phyloP scores from a whole-genome alignment of 805 yeast species.

The Metschnikowia arizonensis region DNA sequence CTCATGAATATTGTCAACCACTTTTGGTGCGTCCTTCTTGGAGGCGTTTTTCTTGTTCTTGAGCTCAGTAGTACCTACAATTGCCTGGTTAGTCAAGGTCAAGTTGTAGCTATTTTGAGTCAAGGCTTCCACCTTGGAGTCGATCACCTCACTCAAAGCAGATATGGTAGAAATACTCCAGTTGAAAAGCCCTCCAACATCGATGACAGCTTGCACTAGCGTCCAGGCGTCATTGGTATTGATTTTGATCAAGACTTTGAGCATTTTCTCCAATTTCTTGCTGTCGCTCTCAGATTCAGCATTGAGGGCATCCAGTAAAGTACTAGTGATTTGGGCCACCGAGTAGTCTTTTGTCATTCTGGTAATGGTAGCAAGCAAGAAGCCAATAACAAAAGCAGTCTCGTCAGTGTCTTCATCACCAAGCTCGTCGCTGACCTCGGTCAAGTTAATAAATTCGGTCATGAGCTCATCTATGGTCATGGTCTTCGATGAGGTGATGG shows the following conservation, averaged over 20 bases:
- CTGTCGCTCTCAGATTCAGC: constrained; percentile 22
- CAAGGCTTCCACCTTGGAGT: constrained; percentile 43
- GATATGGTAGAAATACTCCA: constrained; percentile 52
- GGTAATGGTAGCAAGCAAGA: constrained; percentile 33
- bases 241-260: constrained; percentile 30
- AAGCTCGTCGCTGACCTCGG: constrained; percentile 20
- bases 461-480: constrained; percentile 62
- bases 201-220: constrained; percentile 61
- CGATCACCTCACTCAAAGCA: constrained; percentile 43
- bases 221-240: constrained; percentile 53
- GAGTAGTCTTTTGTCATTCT: constrained; percentile 67
- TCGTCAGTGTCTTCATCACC: constrained; percentile 10
- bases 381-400: constrained; percentile 13
- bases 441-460: constrained; percentile 48
- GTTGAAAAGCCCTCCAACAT: constrained; percentile 68
- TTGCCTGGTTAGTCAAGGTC: constrained; percentile 45
- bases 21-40: constrained; percentile 17
- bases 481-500: constrained; percentile 73
- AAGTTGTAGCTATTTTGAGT: constrained; percentile 41
- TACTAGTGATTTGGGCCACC: constrained; percentile 51
- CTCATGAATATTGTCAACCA: constrained; percentile 26
- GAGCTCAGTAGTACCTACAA: constrained; percentile 24
- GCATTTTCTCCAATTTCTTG: constrained; percentile 36
- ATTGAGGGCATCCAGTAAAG: constrained; percentile 35
- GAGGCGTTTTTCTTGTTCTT: constrained; percentile 24